Percentiles rank a stretch among this genome's conserved stretches.
These are phyloP conservation scores for Cantharellus cinnabarinus DNA, from an alignment of 768 basidiomycete genomes.

Conservation along the genomic window DNA sequence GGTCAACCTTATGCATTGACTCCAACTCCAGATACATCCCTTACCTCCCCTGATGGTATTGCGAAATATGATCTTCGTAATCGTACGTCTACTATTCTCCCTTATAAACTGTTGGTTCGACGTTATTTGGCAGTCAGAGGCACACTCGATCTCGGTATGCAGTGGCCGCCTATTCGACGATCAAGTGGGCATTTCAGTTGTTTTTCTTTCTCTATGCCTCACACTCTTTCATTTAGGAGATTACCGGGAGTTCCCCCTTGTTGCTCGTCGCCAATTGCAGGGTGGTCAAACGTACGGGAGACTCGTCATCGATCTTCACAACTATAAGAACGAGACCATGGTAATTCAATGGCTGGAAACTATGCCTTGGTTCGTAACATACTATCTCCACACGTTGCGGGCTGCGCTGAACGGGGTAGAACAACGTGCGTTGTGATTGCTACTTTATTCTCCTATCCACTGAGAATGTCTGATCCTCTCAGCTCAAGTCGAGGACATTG, in stretches of 20 bases:
- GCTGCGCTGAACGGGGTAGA: conserved; percentile 26
- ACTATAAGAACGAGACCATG: conserved; percentile 27
- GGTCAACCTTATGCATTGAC: conserved; percentile 8
- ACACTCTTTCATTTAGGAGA: too few species aligned
- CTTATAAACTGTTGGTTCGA: conserved; percentile 5
- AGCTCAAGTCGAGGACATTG: conserved; percentile 30
- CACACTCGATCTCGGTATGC: conserved; percentile 36
- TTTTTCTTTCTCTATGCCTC: too few species aligned
- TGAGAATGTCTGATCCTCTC: neutral
- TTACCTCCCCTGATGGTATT: neutral
- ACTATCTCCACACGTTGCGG: conserved; percentile 63
- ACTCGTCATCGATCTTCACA: conserved; percentile 45
- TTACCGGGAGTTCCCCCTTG: conserved; percentile 22
- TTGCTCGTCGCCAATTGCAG: conserved; percentile 46
- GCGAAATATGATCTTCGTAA: conserved; percentile 31
- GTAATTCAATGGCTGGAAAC: conserved; percentile 64
- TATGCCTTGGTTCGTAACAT: conserved; percentile 82
- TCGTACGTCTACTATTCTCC: conserved; percentile 19
- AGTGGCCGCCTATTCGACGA: conserved; percentile 20
- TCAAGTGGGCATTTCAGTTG: too few species aligned
- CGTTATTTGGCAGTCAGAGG: conserved; percentile 16
- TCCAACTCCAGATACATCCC: neutral
- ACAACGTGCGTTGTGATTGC: conserved; percentile 4
- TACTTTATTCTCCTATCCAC: neutral
- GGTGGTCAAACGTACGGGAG: conserved; percentile 62